Conservation (phyloP, 768 basidiomycete genomes). For the Ramaria rubella region DNA sequence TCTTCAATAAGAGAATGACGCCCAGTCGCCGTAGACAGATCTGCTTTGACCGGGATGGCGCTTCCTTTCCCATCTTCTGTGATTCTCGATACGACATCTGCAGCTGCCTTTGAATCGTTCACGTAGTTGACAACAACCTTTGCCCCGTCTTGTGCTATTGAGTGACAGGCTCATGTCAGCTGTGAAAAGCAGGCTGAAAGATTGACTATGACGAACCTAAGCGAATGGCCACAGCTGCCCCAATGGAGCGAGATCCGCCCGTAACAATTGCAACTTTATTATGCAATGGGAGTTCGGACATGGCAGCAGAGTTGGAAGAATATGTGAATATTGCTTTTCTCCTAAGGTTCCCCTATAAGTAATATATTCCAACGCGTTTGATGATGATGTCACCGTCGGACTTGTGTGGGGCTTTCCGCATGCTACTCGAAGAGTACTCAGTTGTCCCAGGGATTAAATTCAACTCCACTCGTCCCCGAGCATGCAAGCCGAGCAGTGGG, state of each 20-base stretch:
- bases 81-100: constrained; percentile 42
- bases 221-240: constrained; percentile 46
- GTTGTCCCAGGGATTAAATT: too few relatives aligned
- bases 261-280: constrained; percentile 56
- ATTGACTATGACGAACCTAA: constrained; percentile 37
- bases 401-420: too few relatives aligned
- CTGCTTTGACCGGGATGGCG: constrained; percentile 46
- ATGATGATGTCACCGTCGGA: too few relatives aligned
- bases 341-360: too few relatives aligned
- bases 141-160: constrained; percentile 5
- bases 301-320: too few relatives aligned
- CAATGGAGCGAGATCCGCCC: constrained; percentile 54
- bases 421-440: too few relatives aligned
- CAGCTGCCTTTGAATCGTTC: constrained; percentile 34
- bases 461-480: too few relatives aligned
- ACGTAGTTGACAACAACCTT: constrained; percentile 22
- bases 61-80: constrained; percentile 35
- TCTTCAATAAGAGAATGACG: constrained; percentile 42
- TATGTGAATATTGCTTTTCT: too few relatives aligned
- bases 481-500: too few relatives aligned
- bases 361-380: too few relatives aligned
- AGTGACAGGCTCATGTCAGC: background rate
- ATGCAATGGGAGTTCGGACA: constrained; percentile 14
- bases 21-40: constrained; percentile 43
- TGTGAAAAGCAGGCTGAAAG: background rate